A percentile compares a stretch with the other conserved stretches of the same genome.
Evolutionary conservation across 768 basidiomycete genomes (phyloP).

Genomic region (Polyporus arcularius): DNA sequence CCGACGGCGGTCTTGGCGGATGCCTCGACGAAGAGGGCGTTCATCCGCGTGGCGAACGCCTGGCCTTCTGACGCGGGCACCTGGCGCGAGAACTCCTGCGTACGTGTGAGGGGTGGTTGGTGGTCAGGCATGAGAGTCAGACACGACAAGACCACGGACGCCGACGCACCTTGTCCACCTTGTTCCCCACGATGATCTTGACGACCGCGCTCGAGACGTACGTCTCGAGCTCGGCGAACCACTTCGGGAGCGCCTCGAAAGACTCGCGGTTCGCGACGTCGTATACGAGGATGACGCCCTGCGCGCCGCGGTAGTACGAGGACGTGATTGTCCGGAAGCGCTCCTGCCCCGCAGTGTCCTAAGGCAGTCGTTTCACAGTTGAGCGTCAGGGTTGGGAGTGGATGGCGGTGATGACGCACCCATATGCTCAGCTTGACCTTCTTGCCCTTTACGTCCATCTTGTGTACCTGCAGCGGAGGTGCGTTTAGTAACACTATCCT

Average conservation of each 20-base stretch:
- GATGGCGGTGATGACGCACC: slow-evolving; percentile 52
- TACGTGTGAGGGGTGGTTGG: not conserved
- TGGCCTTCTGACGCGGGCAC: slow-evolving; percentile 79
- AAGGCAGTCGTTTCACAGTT: not conserved
- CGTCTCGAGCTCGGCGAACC: slow-evolving; percentile 92
- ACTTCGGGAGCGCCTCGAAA: slow-evolving; percentile 91
- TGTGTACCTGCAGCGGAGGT: slow-evolving; percentile 61
- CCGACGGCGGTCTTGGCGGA: slow-evolving; percentile 90
- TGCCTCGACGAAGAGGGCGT: slow-evolving; percentile 86
- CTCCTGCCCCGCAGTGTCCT: slow-evolving; percentile 98
- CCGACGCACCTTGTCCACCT: slow-evolving; percentile 78
- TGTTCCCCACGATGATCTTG: slow-evolving; percentile 94
- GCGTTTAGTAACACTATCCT: not conserved
- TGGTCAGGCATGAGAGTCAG: not conserved
- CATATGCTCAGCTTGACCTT: slow-evolving; percentile 95
- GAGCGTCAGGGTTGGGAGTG: not conserved
- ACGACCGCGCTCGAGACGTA: slow-evolving; percentile 86
- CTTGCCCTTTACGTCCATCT: slow-evolving; percentile 82
- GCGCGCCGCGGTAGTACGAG: slow-evolving; percentile 90
- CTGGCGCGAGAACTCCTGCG: slow-evolving; percentile 86
- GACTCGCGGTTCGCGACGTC: slow-evolving; percentile 92
- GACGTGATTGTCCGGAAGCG: slow-evolving; percentile 94
- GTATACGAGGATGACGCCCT: slow-evolving; percentile 88
- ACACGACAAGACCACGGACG: not conserved
- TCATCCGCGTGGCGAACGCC: slow-evolving; percentile 79